phyloP scores from a whole-genome alignment of 2,329 filamentous ascomycete species.

The Penicillium frequentans region DNA sequence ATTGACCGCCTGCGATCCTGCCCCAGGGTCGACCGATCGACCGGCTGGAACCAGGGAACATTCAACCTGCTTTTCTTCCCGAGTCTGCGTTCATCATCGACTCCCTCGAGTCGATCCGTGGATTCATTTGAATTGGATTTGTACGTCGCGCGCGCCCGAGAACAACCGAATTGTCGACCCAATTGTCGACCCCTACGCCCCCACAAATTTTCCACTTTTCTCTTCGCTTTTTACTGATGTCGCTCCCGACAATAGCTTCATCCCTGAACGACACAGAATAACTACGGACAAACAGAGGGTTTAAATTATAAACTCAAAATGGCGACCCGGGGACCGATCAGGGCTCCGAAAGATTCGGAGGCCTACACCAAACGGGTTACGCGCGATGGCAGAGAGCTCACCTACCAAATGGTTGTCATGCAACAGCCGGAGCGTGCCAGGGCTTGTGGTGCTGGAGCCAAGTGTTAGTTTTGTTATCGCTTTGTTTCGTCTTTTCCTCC shows the following conservation, averaged over 20 bases:
- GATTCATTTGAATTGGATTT: conserved; percentile 1
- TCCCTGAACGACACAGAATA: neutral
- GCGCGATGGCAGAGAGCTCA: conserved; percentile 72
- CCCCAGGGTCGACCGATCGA: conserved; percentile 9
- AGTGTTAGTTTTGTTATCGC: conserved; percentile 63
- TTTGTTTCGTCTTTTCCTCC: neutral
- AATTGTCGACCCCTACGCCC: neutral
- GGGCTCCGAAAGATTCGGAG: conserved; percentile 56
- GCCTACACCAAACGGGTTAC: conserved; percentile 60
- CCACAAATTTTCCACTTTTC: neutral
- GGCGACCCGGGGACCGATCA: conserved; percentile 29
- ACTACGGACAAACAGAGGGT: neutral
- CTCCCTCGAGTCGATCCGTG: neutral
- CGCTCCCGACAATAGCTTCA: conserved; percentile 11
- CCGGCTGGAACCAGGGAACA: conserved; percentile 2
- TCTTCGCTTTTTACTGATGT: conserved; percentile 8
- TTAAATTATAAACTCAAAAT: conserved; percentile 32
- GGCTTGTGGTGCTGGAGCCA: conserved; percentile 92
- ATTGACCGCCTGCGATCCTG: conserved; percentile 14
- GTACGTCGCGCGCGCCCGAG: conserved; percentile 5
- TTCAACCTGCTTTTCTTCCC: neutral
- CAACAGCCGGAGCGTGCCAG: conserved; percentile 93
- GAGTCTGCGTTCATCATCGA: conserved; percentile 1
- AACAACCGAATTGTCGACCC: neutral
- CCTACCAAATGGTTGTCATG: conserved; percentile 80